phyloP scores from a whole-genome alignment of 768 basidiomycete species.

The Gymnopilus dilepis region DNA sequence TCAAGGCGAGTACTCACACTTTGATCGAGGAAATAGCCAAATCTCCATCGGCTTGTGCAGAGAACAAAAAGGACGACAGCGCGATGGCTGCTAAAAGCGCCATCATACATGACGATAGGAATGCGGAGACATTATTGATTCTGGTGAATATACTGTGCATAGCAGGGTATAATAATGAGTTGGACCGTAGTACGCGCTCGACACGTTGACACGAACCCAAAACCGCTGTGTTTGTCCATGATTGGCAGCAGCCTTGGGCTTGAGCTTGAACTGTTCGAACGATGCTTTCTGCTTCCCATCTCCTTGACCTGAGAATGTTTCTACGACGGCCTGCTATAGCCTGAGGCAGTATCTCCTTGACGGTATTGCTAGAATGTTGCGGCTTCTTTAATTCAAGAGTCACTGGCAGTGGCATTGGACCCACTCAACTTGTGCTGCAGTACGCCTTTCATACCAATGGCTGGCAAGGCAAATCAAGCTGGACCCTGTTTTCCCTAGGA shows the following conservation, averaged over 20 bases:
- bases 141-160: constrained; percentile 80
- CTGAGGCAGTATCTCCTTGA: no score
- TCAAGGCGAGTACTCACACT: constrained; percentile 58
- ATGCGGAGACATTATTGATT: constrained; percentile 73
- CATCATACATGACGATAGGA: constrained; percentile 80
- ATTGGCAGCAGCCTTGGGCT: constrained; percentile 10
- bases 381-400: no score
- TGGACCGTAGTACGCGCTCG: constrained; percentile 8
- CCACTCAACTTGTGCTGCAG: no score
- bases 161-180: constrained; percentile 13
- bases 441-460: no score
- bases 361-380: no score
- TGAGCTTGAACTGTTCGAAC: no score
- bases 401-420: no score
- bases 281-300: no score
- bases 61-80: constrained; percentile 72
- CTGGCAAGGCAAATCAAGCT: no score
- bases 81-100: constrained; percentile 72
- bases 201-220: constrained; percentile 21
- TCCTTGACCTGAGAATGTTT: no score
- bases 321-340: no score
- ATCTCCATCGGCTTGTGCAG: constrained; percentile 58
- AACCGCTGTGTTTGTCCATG: constrained; percentile 15
- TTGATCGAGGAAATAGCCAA: constrained; percentile 69
- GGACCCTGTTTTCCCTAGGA: no score